Base-by-base conservation (phyloP, 139 green algal genomes). In the Chlamydomonas sp. region DNA sequence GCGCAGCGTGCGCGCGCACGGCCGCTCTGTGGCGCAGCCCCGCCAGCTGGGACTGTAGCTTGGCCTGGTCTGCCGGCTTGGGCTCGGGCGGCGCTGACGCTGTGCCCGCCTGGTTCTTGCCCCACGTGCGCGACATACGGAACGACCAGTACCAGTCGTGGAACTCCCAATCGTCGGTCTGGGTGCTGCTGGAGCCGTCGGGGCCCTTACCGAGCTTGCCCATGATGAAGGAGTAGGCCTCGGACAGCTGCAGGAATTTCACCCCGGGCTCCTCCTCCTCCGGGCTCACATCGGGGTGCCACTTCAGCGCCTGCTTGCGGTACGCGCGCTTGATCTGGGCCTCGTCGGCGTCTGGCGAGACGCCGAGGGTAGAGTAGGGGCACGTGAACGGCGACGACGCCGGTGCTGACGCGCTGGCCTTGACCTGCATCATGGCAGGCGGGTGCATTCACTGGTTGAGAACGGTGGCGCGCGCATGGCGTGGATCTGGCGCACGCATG, bases 111-210 rank as follows among this genome's bases (percentile, higher is more conserved):
- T 57, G 47, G 20, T 64, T 30, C 34, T 64, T 64, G 26, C 16
- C 34, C 54, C 54, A 64, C 10, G 54, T 64, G 24, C 54, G 30
- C 34, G 30, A 10, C 8, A 26, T 26, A 22, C 34, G 30, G 16
- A 64, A 64, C 8, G 8, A 36, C 54, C 54, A 64, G 54, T 64
- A 64, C 54, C 54, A 64, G 54, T 64, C 54, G 34, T 64, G 54
- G 26, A 64, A 64, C 8, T 10, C 54, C 10, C 8, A 64, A 26
- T 64, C 54, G 34, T 22, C 6, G 16, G 22, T 26, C 16, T 26
- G 24, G 26, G 26, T 54, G 8, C 34, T 22, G 26, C 20, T 26
- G 30, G 54, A 20, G 13, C 13, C 8, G 8, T 64, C 54, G 8
- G 30, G 30, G 8, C 54, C 54, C 6, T 33, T 20, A 36, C n/a